Evolutionary conservation across 768 basidiomycete species (phyloP), one percentile per base, ranked within the genome.

Genomic region (Mycena kentingensis): DNA sequence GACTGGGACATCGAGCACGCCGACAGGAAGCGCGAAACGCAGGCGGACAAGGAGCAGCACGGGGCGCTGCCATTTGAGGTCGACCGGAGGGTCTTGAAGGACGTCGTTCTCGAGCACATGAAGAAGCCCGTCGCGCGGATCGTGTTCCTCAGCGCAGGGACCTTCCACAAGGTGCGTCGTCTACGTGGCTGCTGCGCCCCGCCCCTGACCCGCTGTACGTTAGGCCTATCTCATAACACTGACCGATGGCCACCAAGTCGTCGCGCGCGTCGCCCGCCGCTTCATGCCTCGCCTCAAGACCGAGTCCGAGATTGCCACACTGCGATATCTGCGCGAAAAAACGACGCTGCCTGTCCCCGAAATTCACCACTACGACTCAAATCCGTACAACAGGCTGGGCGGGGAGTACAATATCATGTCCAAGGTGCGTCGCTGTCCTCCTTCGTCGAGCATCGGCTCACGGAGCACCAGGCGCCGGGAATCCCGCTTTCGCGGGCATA

Each of bases 341-440:
- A 88, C 88, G 4, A 69, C 72, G 49, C 75, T 92, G 19, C 90
- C 90, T 1, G 86, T 93, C 16, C 90, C 91, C 0, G 76, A 71
- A 26, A 81, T 93, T 4, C 88, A 87, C 55, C 80, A 83, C 66
- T 86, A 88, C 66, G 89, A 93, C 61, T 78, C 90, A 1, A 91
- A 91, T 63, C 90, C 90, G 8, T 89, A 82, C 66, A 93, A 93
- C 65, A 82, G 87, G 12, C 75, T 93, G 25, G 91, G 90, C 0
- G 87, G 88, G 18, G 91, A 93, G 67, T 93, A 85, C 60, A 90
- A 93, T 57, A 65, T 93, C 55, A 90, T 93, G 90, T 87, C 87
- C 48, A 91, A 87, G 82, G 90, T 87, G 55, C 37, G 79, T 70
- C 26, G 15, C 51, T 37, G 15, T 29, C 51, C 49, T 35, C 6